Conservation (phyloP, 78 protist species). For the Diacronema lutheri region DNA sequence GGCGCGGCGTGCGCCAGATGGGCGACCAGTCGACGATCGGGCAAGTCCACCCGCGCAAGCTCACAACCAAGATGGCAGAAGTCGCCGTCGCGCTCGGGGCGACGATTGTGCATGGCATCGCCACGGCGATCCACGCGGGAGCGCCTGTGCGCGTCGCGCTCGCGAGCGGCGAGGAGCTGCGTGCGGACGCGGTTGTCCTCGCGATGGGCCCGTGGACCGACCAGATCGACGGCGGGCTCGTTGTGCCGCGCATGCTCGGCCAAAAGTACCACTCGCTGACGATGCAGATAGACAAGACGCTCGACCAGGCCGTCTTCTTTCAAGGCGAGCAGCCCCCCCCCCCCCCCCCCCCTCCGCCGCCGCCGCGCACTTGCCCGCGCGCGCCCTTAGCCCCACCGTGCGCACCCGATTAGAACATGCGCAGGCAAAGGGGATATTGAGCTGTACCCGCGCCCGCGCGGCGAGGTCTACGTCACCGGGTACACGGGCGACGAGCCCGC, state of each 20-base stretch:
- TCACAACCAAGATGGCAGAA: background rate
- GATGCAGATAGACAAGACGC: background rate
- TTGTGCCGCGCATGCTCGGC: background rate
- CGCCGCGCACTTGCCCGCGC: too few relatives aligned
- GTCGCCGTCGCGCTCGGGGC: too few relatives aligned
- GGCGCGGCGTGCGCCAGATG: background rate
- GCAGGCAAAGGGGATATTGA: slow-evolving; percentile 1
- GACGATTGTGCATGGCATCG: too few relatives aligned
- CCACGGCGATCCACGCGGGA: background rate
- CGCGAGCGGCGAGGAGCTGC: background rate
- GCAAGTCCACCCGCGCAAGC: slow-evolving; percentile 38
- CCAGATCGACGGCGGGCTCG: background rate
- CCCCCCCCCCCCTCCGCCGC: too few relatives aligned
- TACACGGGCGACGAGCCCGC: slow-evolving; percentile 9
- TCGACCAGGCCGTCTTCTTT: slow-evolving; percentile 1
- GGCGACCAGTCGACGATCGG: background rate
- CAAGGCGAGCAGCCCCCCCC: too few relatives aligned
- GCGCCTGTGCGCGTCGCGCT: background rate
- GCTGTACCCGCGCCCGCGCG: slow-evolving; percentile 48
- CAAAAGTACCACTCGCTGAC: background rate
- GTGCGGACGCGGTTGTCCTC: background rate
- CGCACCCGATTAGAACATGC: too few relatives aligned
- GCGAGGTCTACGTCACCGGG: slow-evolving; percentile 20
- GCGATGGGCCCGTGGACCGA: slow-evolving; percentile 32
- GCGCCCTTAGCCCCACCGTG: too few relatives aligned